Evolutionary conservation across 345 rosid genomes (phyloP).

Genomic region (Clausena lansium): DNA sequence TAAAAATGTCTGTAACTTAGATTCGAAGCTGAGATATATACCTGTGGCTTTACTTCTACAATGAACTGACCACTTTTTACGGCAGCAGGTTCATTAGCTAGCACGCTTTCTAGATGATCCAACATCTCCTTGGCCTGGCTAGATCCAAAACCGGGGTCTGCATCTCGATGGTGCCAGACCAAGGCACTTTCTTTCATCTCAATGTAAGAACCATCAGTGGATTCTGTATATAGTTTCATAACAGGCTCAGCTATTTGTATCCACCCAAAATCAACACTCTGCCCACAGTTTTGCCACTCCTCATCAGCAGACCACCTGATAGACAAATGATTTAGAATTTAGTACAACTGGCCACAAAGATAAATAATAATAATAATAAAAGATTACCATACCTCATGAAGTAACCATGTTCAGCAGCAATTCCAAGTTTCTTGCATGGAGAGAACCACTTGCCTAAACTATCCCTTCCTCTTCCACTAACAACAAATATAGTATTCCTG

Average conservation of each 20-base stretch:
- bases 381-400: constrained; percentile 47
- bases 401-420: constrained; percentile 75
- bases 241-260: constrained; percentile 68
- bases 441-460: constrained; percentile 67
- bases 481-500: constrained; percentile 56
- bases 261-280: constrained; percentile 62
- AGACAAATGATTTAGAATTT: constrained; percentile 8
- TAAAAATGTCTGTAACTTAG: background rate
- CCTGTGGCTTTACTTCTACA: constrained; percentile 84
- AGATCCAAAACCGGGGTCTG: constrained; percentile 72
- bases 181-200: constrained; percentile 71
- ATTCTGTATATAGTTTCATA: constrained; percentile 65
- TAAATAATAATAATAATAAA: background rate
- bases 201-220: constrained; percentile 72
- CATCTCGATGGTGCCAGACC: constrained; percentile 79
- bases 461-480: constrained; percentile 70
- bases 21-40: constrained; percentile 14
- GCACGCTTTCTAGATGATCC: constrained; percentile 73
- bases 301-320: constrained; percentile 49
- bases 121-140: constrained; percentile 80
- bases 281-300: constrained; percentile 55
- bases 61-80: constrained; percentile 73
- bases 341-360: background rate
- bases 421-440: constrained; percentile 59
- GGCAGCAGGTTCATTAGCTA: constrained; percentile 69